Evolutionary conservation across 306 rosid species (phyloP), one percentile per base, ranked within the genome.

Genomic region (Clitoria ternatea): DNA sequence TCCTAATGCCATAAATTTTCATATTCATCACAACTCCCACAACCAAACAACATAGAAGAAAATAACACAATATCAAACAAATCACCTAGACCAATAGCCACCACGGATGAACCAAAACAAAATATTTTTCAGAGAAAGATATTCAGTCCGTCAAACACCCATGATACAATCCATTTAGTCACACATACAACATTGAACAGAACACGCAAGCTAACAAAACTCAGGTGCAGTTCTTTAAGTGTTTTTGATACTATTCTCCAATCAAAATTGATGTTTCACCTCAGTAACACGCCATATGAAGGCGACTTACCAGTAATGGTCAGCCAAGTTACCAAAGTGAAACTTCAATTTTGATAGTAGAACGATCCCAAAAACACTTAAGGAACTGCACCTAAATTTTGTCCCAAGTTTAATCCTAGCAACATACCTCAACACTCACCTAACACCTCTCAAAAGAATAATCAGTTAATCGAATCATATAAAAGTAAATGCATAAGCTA

Each of bases 1-100:
- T 80, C 81, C 79, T 75, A 84, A 47, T 32, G 42, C 18, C 56
- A 77, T 36, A 73, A 42, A 79, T 64, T 39, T 61, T 52, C 40
- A 74, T 70, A 56, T 75, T 55, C 53, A 63, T 62, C 59, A 55
- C 55, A 69, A 24, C 70, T 61, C 54, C 75, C n/a, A 44, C 35
- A 70, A 57, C 64, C 40, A 70, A 29, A 62, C 22, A 49, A 22
- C 2, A 61, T 33, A 35, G 1, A 7, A 22, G 7, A 22, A 23
- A 33, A 9, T 14, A 53, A 40, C 59, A 30, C 35, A 7, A 62
- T 45, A 52, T 45, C 20, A 55, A 45, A 42, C 30, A 80, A 24
- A 45, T 57, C 37, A 74, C 56, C 50, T 7, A 69, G 8, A 62
- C 27, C 66, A 20, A 48, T 17, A 56, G 17, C 8, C 22, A 66